Evolutionary conservation across 2,329 filamentous ascomycete genomes (phyloP), one percentile per base, ranked within the genome.

Genomic region (Sclerotinia borealis): DNA sequence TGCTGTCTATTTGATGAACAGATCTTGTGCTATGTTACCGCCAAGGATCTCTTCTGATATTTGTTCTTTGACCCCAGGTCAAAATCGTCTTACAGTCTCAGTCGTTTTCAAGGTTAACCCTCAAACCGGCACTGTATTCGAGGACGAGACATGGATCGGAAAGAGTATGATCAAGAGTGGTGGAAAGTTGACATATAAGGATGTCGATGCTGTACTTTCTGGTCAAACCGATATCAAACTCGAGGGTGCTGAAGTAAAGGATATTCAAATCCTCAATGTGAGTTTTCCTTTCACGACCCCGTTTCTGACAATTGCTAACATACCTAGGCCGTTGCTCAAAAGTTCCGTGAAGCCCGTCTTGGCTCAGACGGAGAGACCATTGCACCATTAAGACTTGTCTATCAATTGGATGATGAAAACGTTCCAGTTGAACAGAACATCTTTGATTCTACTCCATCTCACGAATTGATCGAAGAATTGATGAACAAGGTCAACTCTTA

Each of bases 331-430:
- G 85, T 97, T 68, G 86, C 92, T 6, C 89, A 92, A 73, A 96
- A 95, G 76, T 96, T 98, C 83, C 89, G 92, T 49, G 91, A 97
- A 78, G 82, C 86, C 56, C 90, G 95, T 65, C 89, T 97, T 64
- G 91, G 90, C 63, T 88, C 92, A 59, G 89, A 90, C 41, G 86
- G 86, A 49, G 86, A 90, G 68, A 86, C 90, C 15, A 90, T 96
- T 71, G 90, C 93, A 39, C 88, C 93, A 47, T 85, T 99, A 59
- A 90, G 95, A 63, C 83, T 99, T 52, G 81, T 98, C 66, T 92
- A 96, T 77, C 93, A 96, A 78, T 83, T 98, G 47, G 95, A 99
- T 70, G 95, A 99, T 71, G 95, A 99, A 81, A 98, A 98, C 76
- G 92, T 97, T 60, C 95, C 93, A 2, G 93, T 98, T 47, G 92